Evolutionary conservation across 1,139 yeast species (phyloP).

Genomic region (Chernovozyma aurita): DNA sequence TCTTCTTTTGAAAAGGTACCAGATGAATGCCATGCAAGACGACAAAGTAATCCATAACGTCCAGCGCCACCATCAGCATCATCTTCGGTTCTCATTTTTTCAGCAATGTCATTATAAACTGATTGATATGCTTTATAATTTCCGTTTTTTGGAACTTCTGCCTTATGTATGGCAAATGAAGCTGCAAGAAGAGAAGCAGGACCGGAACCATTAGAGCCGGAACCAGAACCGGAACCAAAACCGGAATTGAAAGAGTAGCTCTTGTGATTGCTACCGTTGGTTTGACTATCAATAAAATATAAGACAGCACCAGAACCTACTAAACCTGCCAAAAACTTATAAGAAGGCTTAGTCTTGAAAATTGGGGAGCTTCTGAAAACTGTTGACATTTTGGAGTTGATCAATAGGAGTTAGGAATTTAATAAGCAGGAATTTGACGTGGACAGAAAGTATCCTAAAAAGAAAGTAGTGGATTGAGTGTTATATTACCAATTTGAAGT

Average conservation of each 20-base stretch:
- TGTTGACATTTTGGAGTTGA: conserved; percentile 2
- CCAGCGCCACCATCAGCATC: conserved; percentile 74
- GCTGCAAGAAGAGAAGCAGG: conserved; percentile 15
- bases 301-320: conserved; percentile 3
- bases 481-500: no score
- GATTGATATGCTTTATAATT: conserved; percentile 60
- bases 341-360: conserved; percentile 5
- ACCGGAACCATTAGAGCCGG: conserved; percentile 10
- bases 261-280: not conserved
- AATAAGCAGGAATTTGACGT: conserved; percentile 1
- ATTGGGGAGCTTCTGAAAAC: conserved; percentile 6
- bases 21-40: conserved; percentile 74
- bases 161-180: conserved; percentile 19
- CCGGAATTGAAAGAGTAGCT: conserved; percentile 9
- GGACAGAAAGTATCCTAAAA: no score
- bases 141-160: conserved; percentile 24
- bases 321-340: conserved; percentile 4
- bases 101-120: conserved; percentile 76
- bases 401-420: not conserved
- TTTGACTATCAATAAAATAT: conserved; percentile 4
- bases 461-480: no score
- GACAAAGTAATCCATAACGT: conserved; percentile 56
- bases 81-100: conserved; percentile 67
- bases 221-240: conserved; percentile 10
- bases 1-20: conserved; percentile 63